phyloP scores from a whole-genome alignment of 164 flowering plant species.

The Brasenia schreberi region DNA sequence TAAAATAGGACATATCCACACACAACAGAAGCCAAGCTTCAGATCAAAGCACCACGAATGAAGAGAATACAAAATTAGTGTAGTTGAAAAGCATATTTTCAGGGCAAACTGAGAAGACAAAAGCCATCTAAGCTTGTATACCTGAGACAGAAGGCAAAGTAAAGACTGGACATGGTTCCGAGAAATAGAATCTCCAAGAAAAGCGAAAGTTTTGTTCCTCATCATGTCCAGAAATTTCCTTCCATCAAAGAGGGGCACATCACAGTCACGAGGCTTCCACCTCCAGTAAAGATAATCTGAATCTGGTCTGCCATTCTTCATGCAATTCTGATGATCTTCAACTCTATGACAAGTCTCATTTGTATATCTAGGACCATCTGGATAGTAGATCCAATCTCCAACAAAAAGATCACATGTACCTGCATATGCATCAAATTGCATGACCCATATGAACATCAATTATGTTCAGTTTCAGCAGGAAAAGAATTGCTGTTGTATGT shows the following conservation, averaged over 20 bases:
- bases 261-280: conserved; percentile 71
- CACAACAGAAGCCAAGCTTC: too few relatives aligned
- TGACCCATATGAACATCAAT: too few relatives aligned
- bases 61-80: too few relatives aligned
- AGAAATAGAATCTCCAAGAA: conserved; percentile 86
- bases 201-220: conserved; percentile 72
- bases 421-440: conserved; percentile 7
- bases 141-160: conserved; percentile 75
- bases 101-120: too few relatives aligned
- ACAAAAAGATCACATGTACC: conserved; percentile 61
- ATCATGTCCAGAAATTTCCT: conserved; percentile 52
- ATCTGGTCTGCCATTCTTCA: conserved; percentile 90
- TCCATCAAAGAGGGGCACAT: conserved; percentile 50
- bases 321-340: conserved; percentile 81
- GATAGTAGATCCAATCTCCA: conserved; percentile 76
- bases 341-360: conserved; percentile 56
- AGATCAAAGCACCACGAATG: too few relatives aligned
- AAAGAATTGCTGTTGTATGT: too few relatives aligned
- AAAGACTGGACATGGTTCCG: conserved; percentile 93
- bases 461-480: too few relatives aligned
- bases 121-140: conserved; percentile 8
- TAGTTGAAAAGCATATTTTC: too few relatives aligned
- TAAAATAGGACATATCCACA: too few relatives aligned
- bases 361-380: conserved; percentile 63
- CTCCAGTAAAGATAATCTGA: conserved; percentile 72